Evolutionary conservation across 371 early-diverging fungal genomes (phyloP).

Genomic region (Saksenaea vasiformis): DNA sequence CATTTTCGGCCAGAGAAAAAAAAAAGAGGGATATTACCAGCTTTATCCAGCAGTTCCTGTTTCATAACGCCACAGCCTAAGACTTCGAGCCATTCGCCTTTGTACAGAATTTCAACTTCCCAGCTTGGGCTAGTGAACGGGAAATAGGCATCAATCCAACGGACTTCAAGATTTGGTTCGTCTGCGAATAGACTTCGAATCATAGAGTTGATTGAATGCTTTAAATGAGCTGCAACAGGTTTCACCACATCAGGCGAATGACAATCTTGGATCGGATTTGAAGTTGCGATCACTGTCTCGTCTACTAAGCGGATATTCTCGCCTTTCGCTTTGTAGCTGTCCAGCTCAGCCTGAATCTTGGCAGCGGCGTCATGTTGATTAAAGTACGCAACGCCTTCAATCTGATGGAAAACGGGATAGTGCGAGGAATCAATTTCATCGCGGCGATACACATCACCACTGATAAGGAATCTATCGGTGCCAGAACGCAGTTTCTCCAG

Average conservation of each 20-base stretch:
- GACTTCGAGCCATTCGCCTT: conserved; percentile 95
- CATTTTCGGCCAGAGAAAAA: background rate
- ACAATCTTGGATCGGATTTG: conserved; percentile 60
- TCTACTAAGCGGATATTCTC: conserved; percentile 53
- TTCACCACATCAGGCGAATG: conserved; percentile 56
- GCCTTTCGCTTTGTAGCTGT: conserved; percentile 11
- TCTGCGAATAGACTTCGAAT: conserved; percentile 70
- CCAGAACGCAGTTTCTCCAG: conserved; percentile 65
- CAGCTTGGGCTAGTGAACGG: conserved; percentile 96
- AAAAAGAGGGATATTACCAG: conserved; percentile 44
- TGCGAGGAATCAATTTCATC: conserved; percentile 96
- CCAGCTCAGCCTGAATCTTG: conserved; percentile 24
- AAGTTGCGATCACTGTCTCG: conserved; percentile 57
- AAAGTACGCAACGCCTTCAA: conserved; percentile 85
- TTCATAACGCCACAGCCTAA: conserved; percentile 92
- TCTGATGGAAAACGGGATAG: conserved; percentile 98
- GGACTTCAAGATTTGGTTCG: conserved; percentile 73
- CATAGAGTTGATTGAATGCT: conserved; percentile 80
- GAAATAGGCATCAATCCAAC: conserved; percentile 95
- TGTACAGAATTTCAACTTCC: conserved; percentile 94
- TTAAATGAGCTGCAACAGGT: conserved; percentile 69
- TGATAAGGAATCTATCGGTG: conserved; percentile 70
- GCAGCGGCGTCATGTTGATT: conserved; percentile 30
- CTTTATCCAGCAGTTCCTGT: conserved; percentile 78
- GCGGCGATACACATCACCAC: conserved; percentile 96